Evolutionary conservation across 2,329 filamentous ascomycete genomes (phyloP), one percentile per base, ranked within the genome.

Genomic region (Sporothrix dimorphospora): DNA sequence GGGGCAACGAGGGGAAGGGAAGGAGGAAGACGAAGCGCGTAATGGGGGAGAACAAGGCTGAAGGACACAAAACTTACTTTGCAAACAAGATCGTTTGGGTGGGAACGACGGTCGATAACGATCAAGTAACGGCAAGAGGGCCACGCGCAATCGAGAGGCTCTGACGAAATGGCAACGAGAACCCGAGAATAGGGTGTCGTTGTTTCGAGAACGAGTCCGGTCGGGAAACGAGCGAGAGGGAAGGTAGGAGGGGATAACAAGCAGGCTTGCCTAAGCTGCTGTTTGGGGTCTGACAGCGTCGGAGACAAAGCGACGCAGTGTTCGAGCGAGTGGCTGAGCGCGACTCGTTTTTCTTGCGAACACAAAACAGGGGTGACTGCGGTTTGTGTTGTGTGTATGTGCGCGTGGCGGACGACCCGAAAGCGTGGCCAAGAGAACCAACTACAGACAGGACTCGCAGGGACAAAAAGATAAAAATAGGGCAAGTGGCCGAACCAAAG

Each of bases 241-340:
- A 19, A 19, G 59, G 57, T 30, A 30, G 65, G 59, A 38, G 49
- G 27, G 53, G 51, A 16, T 21, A 42, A 24, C 57, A 63, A 42
- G 57, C 57, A 42, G 57, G 57, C 34, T 42, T 63, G 57, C 57
- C 57, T 24, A 40, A 40, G 21, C 30, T 38, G 38, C 49, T 34
- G 45, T 47, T 66, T 63, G 67, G 59, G 24, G 59, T 73, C 66
- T 45, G 71, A 68, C 55, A 55, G 21, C 67, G 69, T 69, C 66
- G 61, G 71, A 72, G 63, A 55, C 71, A 66, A 65, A 70, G 57
- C 66, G 66, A 55, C 66, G 69, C 30, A 69, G 34, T 59, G 71
- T 45, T 45, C 30, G 61, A 68, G 24, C 16, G 74, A 73, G 73
- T 75, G 74, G 74, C 72, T 72, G 72, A 71, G 74, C 66, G 55